A percentile compares a stretch with the other conserved stretches of the same genome.
These are phyloP conservation scores for Cicer bijugum DNA, from an alignment of 306 rosid genomes.

Conservation along the genomic window DNA sequence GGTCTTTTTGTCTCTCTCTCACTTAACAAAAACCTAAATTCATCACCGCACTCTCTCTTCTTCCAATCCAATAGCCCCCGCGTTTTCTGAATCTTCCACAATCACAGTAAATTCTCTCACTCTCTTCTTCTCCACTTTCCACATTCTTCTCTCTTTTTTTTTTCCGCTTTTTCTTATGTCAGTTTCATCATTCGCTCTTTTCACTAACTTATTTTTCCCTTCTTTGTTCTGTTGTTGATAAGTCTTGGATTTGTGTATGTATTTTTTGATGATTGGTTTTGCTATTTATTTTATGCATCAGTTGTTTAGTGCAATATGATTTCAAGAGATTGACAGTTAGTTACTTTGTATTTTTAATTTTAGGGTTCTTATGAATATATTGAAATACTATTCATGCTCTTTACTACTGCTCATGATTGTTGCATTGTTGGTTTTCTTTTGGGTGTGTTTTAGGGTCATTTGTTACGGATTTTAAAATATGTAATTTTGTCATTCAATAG, in stretches of 20 bases:
- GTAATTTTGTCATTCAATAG: too few relatives aligned
- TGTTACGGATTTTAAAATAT: too few relatives aligned
- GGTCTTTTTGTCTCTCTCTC: neutral
- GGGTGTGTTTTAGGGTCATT: neutral
- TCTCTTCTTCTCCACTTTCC: neutral
- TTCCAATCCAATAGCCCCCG: slow-evolving; percentile 1
- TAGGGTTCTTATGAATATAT: slow-evolving; percentile 7
- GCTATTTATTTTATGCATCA: neutral
- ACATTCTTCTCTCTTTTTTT: neutral
- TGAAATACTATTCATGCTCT: neutral
- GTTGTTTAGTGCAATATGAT: neutral
- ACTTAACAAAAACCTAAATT: slow-evolving; percentile 37
- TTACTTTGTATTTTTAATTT: slow-evolving; percentile 1
- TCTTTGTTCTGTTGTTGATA: slow-evolving; percentile 9
- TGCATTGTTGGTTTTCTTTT: neutral
- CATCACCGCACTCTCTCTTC: neutral
- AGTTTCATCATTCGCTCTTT: neutral
- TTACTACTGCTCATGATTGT: neutral
- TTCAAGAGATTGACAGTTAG: slow-evolving; percentile 15
- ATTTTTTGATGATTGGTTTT: neutral
- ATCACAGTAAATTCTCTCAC: slow-evolving; percentile 32
- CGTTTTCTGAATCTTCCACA: slow-evolving; percentile 10
- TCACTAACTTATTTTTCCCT: neutral
- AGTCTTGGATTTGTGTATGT: neutral
- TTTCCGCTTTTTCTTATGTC: neutral